Conservation (phyloP, 805 yeast species). For the Yueomyces sinensis region DNA sequence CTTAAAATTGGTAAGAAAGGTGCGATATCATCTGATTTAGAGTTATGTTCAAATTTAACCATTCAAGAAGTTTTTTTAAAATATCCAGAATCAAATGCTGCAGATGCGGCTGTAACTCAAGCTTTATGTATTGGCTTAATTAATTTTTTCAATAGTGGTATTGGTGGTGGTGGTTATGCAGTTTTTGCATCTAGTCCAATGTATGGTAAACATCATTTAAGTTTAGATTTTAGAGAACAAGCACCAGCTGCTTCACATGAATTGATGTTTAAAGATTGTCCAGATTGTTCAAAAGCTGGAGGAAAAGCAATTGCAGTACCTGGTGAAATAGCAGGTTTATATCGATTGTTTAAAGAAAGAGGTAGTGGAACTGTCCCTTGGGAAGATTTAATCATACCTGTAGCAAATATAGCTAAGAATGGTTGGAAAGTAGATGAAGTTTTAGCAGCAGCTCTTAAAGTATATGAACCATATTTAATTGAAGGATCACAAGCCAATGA, state of each 20-base stretch:
- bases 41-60: slow-evolving; percentile 21
- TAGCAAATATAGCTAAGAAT: slow-evolving; percentile 42
- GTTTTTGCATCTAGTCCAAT: slow-evolving; percentile 19
- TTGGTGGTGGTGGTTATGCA: slow-evolving; percentile 87
- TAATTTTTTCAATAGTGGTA: slow-evolving; percentile 74
- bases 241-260: slow-evolving; percentile 57
- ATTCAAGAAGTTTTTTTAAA: slow-evolving; percentile 15
- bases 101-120: slow-evolving; percentile 85
- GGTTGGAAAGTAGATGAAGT: slow-evolving; percentile 50
- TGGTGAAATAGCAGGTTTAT: slow-evolving; percentile 82
- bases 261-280: slow-evolving; percentile 44
- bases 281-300: slow-evolving; percentile 51
- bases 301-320: slow-evolving; percentile 87
- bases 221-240: slow-evolving; percentile 79
- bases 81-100: slow-evolving; percentile 55
- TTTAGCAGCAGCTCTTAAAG: slow-evolving; percentile 30
- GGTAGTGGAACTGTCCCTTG: slow-evolving; percentile 65
- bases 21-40: slow-evolving; percentile 27
- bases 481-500: slow-evolving; percentile 21
- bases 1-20: slow-evolving; percentile 16
- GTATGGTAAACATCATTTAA: slow-evolving; percentile 34
- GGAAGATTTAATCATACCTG: slow-evolving; percentile 65
- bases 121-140: slow-evolving; percentile 80
- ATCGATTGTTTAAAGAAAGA: slow-evolving; percentile 41
- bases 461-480: slow-evolving; percentile 24